phyloP scores from a whole-genome alignment of 768 basidiomycete genomes.

The Russula brevipes region DNA sequence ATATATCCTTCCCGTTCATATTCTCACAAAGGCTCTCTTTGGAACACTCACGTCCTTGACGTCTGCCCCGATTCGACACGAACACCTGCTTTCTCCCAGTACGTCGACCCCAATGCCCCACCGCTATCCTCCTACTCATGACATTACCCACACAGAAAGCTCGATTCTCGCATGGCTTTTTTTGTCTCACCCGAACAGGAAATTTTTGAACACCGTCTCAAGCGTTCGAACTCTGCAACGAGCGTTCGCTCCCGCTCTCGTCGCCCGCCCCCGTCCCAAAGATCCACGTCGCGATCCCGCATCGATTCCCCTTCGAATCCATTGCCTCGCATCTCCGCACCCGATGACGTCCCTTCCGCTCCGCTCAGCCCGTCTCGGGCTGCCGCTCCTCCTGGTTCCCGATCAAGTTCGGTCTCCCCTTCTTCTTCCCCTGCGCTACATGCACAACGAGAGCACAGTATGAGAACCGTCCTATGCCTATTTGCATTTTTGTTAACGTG shows the following conservation, averaged over 20 bases:
- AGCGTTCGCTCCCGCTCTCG: constrained; percentile 10
- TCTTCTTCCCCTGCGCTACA: background rate
- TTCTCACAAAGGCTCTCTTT: constrained; percentile 10
- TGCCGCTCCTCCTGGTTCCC: background rate
- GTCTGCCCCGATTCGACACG: constrained; percentile 15
- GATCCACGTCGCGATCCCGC: background rate
- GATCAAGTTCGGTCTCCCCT: background rate
- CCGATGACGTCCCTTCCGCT: background rate
- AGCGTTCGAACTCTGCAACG: constrained; percentile 19
- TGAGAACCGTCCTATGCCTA: background rate
- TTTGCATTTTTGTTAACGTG: background rate
- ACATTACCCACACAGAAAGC: background rate
- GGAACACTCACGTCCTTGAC: constrained; percentile 18
- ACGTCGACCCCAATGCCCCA: background rate
- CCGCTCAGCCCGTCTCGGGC: background rate
- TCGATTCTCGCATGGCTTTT: constrained; percentile 20
- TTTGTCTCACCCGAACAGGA: constrained; percentile 21
- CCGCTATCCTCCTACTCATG: background rate
- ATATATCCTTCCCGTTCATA: background rate
- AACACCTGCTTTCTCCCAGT: constrained; percentile 3
- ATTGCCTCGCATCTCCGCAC: background rate
- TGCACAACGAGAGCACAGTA: constrained; percentile 3
- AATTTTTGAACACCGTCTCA: constrained; percentile 20
- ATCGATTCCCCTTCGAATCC: background rate
- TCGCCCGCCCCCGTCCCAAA: background rate